Percentiles rank a stretch among this genome's conserved stretches.
phyloP scores from a whole-genome alignment of 305 asterid species.

The Euphrasia arctica region DNA sequence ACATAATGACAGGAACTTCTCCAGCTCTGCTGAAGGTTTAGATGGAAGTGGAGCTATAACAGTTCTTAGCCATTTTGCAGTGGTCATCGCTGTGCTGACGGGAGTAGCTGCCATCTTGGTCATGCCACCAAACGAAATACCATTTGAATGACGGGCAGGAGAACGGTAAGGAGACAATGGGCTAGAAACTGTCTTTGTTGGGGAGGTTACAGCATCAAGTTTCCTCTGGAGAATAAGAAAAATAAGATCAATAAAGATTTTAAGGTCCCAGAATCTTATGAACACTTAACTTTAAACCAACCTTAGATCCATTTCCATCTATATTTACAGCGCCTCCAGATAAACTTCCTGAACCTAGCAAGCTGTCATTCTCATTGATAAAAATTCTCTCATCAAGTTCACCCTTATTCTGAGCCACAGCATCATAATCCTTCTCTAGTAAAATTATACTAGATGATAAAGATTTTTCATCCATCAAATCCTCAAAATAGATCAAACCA shows the following conservation, averaged over 20 bases:
- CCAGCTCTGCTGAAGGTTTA: slow-evolving; percentile 82
- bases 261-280: slow-evolving; percentile 16
- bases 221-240: slow-evolving; percentile 55
- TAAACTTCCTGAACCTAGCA: slow-evolving; percentile 82
- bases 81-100: slow-evolving; percentile 97
- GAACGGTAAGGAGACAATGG: slow-evolving; percentile 82
- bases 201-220: slow-evolving; percentile 70
- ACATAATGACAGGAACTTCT: slow-evolving; percentile 74
- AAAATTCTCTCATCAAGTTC: slow-evolving; percentile 91
- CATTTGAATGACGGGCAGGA: slow-evolving; percentile 53
- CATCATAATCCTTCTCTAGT: slow-evolving; percentile 72
- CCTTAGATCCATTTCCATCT: slow-evolving; percentile 72
- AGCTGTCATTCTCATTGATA: slow-evolving; percentile 72
- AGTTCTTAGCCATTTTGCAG: slow-evolving; percentile 95
- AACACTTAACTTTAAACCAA: slow-evolving; percentile 32
- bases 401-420: slow-evolving; percentile 49
- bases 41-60: slow-evolving; percentile 87
- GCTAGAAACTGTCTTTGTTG: slow-evolving; percentile 75
- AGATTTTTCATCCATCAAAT: slow-evolving; percentile 71
- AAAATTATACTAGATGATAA: slow-evolving; percentile 51
- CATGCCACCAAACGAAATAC: slow-evolving; percentile 41
- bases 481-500: slow-evolving; percentile 73
- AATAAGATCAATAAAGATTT: slow-evolving; percentile 22
- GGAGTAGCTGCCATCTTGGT: slow-evolving; percentile 79
- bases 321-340: slow-evolving; percentile 63